These are phyloP conservation scores for Ogataea neopini DNA, from an alignment of 805 yeast species.

Conservation along the genomic window DNA sequence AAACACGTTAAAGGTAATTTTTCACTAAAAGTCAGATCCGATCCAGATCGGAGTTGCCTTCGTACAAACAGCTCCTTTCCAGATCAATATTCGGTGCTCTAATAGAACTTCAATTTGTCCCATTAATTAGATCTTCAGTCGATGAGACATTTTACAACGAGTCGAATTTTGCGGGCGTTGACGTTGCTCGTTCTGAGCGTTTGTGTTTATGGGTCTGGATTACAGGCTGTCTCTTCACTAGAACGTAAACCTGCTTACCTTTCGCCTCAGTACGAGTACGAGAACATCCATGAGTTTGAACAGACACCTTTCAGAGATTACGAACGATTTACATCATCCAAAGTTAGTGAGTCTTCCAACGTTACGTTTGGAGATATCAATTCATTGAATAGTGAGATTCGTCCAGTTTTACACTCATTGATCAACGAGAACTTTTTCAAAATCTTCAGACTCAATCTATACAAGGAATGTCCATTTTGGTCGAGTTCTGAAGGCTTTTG, in stretches of 20 bases:
- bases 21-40: too few species aligned
- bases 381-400: slow-evolving; percentile 48
- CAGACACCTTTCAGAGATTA: slow-evolving; percentile 33
- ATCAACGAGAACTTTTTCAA: slow-evolving; percentile 80
- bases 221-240: slow-evolving; percentile 21
- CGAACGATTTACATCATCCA: slow-evolving; percentile 23
- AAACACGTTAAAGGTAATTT: neutral
- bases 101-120: too few species aligned
- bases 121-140: too few species aligned
- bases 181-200: neutral
- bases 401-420: slow-evolving; percentile 57
- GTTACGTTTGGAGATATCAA: slow-evolving; percentile 49
- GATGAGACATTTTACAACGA: neutral
- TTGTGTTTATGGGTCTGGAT: slow-evolving; percentile 11
- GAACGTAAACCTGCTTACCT: slow-evolving; percentile 26
- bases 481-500: slow-evolving; percentile 76
- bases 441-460: slow-evolving; percentile 82
- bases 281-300: slow-evolving; percentile 33
- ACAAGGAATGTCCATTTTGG: slow-evolving; percentile 85
- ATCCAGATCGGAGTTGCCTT: neutral
- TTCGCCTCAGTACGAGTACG: slow-evolving; percentile 29
- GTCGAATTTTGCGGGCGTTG: slow-evolving; percentile 1
- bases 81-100: too few species aligned
- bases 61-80: too few species aligned
- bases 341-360: slow-evolving; percentile 32